These are phyloP conservation scores for Pinus tabuliformis DNA, from an alignment of 75 land plant species.

Conservation along the genomic window DNA sequence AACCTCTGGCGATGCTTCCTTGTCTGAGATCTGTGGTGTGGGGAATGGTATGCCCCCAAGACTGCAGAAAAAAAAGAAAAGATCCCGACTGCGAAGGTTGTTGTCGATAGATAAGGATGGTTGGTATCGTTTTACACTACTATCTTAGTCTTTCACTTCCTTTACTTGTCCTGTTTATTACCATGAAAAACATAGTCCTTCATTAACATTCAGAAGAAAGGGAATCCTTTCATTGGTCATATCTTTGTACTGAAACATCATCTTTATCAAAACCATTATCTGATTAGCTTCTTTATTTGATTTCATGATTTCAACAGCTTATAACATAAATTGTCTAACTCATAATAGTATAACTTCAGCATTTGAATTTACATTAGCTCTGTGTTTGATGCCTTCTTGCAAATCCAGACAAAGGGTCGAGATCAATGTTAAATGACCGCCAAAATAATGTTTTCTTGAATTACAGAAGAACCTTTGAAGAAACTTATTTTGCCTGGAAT, in stretches of 20 bases:
- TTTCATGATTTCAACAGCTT: background rate
- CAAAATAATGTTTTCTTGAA: background rate
- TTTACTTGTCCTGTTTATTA: background rate
- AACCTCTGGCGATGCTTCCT: constrained; percentile 5
- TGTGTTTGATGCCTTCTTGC: background rate
- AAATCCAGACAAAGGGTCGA: background rate
- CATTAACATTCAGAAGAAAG: background rate
- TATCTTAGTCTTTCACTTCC: background rate
- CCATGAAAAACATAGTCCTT: background rate
- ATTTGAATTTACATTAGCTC: background rate
- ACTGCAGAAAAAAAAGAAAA: constrained; percentile 8
- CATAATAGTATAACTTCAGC: background rate
- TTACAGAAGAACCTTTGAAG: constrained; percentile 3
- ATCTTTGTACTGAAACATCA: no score
- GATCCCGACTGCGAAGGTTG: background rate
- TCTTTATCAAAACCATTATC: no score
- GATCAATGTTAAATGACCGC: background rate
- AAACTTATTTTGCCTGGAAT: constrained; percentile 15
- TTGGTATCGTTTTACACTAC: background rate
- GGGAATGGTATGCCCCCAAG: background rate
- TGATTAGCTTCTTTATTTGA: background rate
- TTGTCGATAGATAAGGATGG: constrained; percentile 8
- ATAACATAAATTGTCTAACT: no score
- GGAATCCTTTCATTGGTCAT: no score
- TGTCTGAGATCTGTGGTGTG: background rate